Evolutionary conservation across 2,329 filamentous ascomycete species (phyloP), one percentile per base, ranked within the genome.

Genomic region (Colletotrichum shisoi): DNA sequence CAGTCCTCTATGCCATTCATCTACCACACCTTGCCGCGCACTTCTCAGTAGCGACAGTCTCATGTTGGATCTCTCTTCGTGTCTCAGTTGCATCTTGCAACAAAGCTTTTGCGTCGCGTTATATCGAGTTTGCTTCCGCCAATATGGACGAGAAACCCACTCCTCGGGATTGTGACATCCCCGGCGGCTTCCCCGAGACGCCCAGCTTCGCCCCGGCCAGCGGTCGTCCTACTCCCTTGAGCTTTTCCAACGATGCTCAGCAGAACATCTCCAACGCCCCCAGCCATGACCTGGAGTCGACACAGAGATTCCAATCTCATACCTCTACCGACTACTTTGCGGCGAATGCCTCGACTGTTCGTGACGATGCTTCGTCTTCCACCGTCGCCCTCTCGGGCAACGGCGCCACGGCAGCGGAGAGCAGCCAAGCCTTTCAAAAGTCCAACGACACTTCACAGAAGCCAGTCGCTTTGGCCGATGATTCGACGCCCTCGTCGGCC

Each of bases 101-200:
- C 40, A 8, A 45, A 39, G 9, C 13, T 48, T 24, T 7, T 3
- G 11, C 6, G 13, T 17, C 2, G 37, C 17, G 12, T 39, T 3
- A 15, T 7, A 9, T 17, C 13, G 40, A 27, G 44, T 21, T 13
- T 31, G 19, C 27, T 17, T 27, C 13, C 13, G 2, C 21, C 58
- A 70, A 52, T 21, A 76, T 75, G 74, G 72, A 75, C 31, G 71
- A 73, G 11, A 71, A 49, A 40, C 71, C 70, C 8, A 76, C 76
- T 11, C 76, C 75, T 39, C 70, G 70, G 61, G 73, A 77, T 60
- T 73, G 68, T 19, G 75, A 76, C 63, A 63, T 77, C 27, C 76
- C 76, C 37, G 76, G 76, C 42, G 76, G 75, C 3, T 77, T 72
- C 37, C 75, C 75, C 4, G 74, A 74, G 66, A 77, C 76, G 2